Conservation (phyloP, 2,329 filamentous ascomycete species). For the Orbilia quercus region DNA sequence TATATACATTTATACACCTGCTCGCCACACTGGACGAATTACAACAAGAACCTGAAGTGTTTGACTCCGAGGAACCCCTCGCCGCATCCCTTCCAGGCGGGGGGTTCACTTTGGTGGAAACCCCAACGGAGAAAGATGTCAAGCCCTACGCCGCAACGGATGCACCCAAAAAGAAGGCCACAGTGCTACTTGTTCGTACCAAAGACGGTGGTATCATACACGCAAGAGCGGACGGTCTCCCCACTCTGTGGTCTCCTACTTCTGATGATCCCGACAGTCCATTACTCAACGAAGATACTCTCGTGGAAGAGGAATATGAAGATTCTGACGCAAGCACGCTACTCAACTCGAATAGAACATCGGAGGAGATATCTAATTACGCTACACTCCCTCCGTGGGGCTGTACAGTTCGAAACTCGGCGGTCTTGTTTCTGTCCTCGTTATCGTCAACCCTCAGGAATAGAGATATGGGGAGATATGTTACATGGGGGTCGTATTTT, state of each 20-base stretch:
- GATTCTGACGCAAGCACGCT: slow-evolving; percentile 26
- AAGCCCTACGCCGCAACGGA: slow-evolving; percentile 8
- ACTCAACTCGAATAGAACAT: slow-evolving; percentile 9
- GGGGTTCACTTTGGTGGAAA: slow-evolving; percentile 3
- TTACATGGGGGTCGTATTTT: slow-evolving; percentile 58
- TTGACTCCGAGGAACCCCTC: slow-evolving; percentile 25
- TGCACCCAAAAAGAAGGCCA: slow-evolving; percentile 6
- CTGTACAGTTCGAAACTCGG: not conserved
- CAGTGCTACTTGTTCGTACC: slow-evolving; percentile 9
- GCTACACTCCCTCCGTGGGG: not conserved
- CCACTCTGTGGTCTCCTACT: slow-evolving; percentile 25
- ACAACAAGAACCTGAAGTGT: slow-evolving; percentile 14
- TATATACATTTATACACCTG: slow-evolving; percentile 12
- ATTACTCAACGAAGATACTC: slow-evolving; percentile 23
- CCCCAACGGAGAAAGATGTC: slow-evolving; percentile 7
- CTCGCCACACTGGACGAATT: slow-evolving; percentile 34
- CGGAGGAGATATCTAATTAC: slow-evolving; percentile 4
- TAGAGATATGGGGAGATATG: slow-evolving; percentile 42
- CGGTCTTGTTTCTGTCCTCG: not conserved
- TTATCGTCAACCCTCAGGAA: not conserved
- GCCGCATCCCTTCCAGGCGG: slow-evolving; percentile 7
- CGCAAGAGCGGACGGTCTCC: not conserved
- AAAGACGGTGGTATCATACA: not conserved
- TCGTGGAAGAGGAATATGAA: slow-evolving; percentile 31
- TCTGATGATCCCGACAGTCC: slow-evolving; percentile 5